Base-by-base conservation (phyloP, 805 yeast genomes). In the Phaffomyces antillensis region DNA sequence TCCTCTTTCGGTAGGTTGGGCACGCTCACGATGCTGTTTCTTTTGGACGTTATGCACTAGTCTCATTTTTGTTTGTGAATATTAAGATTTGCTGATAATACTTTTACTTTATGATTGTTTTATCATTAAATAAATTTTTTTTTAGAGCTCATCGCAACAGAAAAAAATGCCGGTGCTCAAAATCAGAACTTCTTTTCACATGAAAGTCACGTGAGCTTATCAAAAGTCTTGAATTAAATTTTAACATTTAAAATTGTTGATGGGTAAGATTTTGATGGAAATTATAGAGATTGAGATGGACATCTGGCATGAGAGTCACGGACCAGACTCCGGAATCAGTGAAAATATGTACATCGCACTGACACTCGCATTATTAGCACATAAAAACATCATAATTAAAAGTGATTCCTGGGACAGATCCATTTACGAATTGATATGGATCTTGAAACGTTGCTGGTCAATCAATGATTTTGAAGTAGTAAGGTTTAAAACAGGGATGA, bases 21-120 rank as follows among this genome's bases (percentile, higher is more conserved):
- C 77, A 58, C 99, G 79, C 69, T 93, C 99, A 47, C 89, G 72
- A 60, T 93, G 99, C 70, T 93, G 98, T 60, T 88, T 93, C 71
- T 95, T 93, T 65, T 91, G 97, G 11, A 91, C 82, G 59, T 88
- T 86, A 63, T 90, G 97, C 12, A 85, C 91, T 31, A 85, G 67
- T 52, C 83, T 84, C 32, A 84, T 84, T 95, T 86, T 86, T 16
- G 9, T 4, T 25, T 26, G 18, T 20, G 31, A 5, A 24, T 28
- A 18, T 8, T 11, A 33, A 36, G 34, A 38, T 44, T 37, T 36
- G 33, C 46, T 28, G 36, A 33, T 30, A 20, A 20, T 20, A 20
- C 15, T 28, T 28, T 3, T 25, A 32, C 7, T 13, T 20, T 20
- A 20, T 20, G 6, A 20, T 20, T 20, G 23, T 20, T 20, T 31